phyloP scores from a whole-genome alignment of 805 yeast genomes.

The Hanseniaspora occidentalis region DNA sequence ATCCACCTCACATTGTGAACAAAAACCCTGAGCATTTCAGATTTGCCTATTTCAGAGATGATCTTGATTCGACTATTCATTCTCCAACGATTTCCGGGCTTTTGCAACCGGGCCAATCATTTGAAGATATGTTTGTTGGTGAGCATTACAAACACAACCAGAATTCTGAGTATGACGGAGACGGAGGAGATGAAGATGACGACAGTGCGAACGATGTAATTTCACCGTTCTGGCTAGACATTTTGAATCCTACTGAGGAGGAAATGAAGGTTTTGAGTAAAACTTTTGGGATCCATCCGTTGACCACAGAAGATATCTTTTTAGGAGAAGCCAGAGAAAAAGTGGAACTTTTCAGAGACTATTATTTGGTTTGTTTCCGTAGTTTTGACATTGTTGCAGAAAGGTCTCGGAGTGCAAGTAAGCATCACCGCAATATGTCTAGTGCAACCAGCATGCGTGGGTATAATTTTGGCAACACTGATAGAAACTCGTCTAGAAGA shows the following conservation, averaged over 20 bases:
- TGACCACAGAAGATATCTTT: conserved; percentile 90
- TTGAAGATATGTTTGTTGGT: conserved; percentile 50
- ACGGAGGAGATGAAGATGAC: conserved; percentile 1
- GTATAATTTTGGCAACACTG: conserved; percentile 5
- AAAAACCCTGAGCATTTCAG: conserved; percentile 48
- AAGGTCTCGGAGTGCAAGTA: conserved; percentile 17
- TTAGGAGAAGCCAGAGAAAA: conserved; percentile 91
- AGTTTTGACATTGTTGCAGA: conserved; percentile 74
- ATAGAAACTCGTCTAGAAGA: conserved; percentile 4
- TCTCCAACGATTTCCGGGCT: conserved; percentile 81
- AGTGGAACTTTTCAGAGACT: conserved; percentile 82
- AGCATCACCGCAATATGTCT: background rate
- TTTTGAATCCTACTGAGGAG: conserved; percentile 86
- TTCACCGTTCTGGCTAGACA: conserved; percentile 87
- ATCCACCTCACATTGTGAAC: conserved; percentile 33
- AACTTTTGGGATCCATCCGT: conserved; percentile 90
- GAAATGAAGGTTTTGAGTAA: conserved; percentile 88
- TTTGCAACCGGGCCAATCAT: conserved; percentile 46
- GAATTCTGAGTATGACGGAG: conserved; percentile 8
- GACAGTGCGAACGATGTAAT: conserved; percentile 22
- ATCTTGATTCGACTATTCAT: conserved; percentile 78
- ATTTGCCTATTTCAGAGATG: conserved; percentile 88
- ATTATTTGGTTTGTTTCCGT: conserved; percentile 84
- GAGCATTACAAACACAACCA: conserved; percentile 9
- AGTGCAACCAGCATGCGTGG: conserved; percentile 3